A percentile compares a stretch with the other conserved stretches of the same genome.
Conservation (phyloP, 768 basidiomycete species). For the Hirschioporus abietinus region DNA sequence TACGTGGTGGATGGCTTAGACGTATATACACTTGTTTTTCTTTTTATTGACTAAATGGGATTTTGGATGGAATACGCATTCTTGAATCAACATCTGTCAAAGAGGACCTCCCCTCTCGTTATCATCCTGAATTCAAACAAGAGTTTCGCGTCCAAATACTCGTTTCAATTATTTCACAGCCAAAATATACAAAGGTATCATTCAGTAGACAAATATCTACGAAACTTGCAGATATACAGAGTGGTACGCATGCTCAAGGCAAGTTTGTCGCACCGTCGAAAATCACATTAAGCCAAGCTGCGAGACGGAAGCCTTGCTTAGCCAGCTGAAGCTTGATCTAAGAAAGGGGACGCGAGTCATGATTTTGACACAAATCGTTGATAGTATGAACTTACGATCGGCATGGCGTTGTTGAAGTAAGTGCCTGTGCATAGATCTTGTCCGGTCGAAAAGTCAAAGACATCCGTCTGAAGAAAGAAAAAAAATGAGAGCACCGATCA, state of each 20-base stretch:
- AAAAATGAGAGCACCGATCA: neutral
- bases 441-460: slow-evolving; percentile 35
- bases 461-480: slow-evolving; percentile 23
- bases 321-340: slow-evolving; percentile 26
- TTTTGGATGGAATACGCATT: neutral
- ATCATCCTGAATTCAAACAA: too few relatives aligned
- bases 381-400: slow-evolving; percentile 20
- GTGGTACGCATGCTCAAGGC: slow-evolving; percentile 11
- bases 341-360: neutral
- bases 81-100: too few relatives aligned
- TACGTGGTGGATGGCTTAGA: neutral
- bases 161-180: too few relatives aligned
- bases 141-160: too few relatives aligned
- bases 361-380: neutral
- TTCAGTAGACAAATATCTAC: too few relatives aligned
- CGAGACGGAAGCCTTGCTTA: slow-evolving; percentile 37
- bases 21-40: neutral
- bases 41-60: neutral
- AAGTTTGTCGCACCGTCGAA: slow-evolving; percentile 27
- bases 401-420: slow-evolving; percentile 21
- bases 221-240: neutral
- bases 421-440: slow-evolving; percentile 40
- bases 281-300: slow-evolving; percentile 46
- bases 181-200: too few relatives aligned
- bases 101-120: too few relatives aligned